A percentile compares a stretch with the other conserved stretches of the same genome.
phyloP scores from a whole-genome alignment of 176 grass and related monocot species.

The Elaeis guineensis region DNA sequence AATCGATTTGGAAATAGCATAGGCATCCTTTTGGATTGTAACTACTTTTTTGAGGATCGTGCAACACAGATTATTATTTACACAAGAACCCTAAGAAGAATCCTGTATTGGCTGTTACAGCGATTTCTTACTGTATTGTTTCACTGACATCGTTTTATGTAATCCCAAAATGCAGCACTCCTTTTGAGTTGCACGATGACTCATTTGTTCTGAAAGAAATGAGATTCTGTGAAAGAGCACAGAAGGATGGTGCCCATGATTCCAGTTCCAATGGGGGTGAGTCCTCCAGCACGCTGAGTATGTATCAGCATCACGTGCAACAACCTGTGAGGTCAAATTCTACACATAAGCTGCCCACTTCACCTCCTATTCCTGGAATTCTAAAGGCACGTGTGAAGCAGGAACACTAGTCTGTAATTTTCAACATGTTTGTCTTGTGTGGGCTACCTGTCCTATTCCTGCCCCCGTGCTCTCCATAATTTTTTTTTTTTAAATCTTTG shows the following conservation, averaged over 20 bases:
- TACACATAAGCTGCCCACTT: conserved; percentile 39
- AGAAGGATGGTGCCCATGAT: conserved; percentile 20
- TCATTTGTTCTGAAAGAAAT: conserved; percentile 83
- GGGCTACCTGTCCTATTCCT: conserved; percentile 21
- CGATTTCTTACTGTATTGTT: no score
- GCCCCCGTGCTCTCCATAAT: no score
- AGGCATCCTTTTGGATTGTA: no score
- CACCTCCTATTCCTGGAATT: conserved; percentile 83
- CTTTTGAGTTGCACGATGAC: conserved; percentile 95
- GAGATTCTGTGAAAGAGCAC: conserved; percentile 45
- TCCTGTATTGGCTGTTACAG: no score
- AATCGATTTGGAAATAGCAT: no score
- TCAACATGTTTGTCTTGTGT: background rate
- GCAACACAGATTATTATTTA: no score
- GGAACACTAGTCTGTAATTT: conserved; percentile 44
- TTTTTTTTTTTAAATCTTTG: background rate
- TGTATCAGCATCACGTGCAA: conserved; percentile 35
- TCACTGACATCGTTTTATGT: background rate
- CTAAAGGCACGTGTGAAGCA: conserved; percentile 83
- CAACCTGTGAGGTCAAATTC: conserved; percentile 40
- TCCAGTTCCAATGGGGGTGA: conserved; percentile 41
- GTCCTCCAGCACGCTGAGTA: conserved; percentile 51
- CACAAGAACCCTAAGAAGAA: no score
- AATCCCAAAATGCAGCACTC: conserved; percentile 51
- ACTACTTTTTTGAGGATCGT: no score